Conservation (phyloP, 1,284 basidiomycete species). For the Lentinula novae-zelandiae region DNA sequence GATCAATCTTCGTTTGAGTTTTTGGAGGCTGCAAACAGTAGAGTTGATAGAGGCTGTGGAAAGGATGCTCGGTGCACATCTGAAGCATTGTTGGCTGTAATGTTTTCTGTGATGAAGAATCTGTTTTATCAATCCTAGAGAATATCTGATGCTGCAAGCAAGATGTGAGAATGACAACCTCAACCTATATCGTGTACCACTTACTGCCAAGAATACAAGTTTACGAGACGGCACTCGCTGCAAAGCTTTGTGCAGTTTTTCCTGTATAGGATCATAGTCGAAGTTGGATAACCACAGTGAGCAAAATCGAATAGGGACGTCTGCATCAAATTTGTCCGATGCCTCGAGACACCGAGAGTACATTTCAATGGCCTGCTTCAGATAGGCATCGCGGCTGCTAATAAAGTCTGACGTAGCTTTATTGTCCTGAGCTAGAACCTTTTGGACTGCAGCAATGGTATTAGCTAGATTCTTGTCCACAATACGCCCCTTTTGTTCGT, state of each 20-base stretch:
- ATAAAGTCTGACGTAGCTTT: slow-evolving; percentile 61
- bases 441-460: slow-evolving; percentile 32
- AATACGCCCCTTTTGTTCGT: slow-evolving; percentile 13
- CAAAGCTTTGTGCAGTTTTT: slow-evolving; percentile 46
- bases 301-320: slow-evolving; percentile 76
- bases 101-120: slow-evolving; percentile 52
- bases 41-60: slow-evolving; percentile 90
- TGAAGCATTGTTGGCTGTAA: slow-evolving; percentile 68
- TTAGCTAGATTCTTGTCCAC: slow-evolving; percentile 21
- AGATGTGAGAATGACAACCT: background rate
- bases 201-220: slow-evolving; percentile 83
- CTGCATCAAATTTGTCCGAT: slow-evolving; percentile 75
- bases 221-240: slow-evolving; percentile 80
- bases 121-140: slow-evolving; percentile 63
- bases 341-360: slow-evolving; percentile 71
- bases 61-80: slow-evolving; percentile 90
- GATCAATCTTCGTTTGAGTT: background rate
- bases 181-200: slow-evolving; percentile 19
- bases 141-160: slow-evolving; percentile 75
- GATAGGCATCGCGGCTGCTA: slow-evolving; percentile 58
- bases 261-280: slow-evolving; percentile 41
- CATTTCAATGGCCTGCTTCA: slow-evolving; percentile 78
- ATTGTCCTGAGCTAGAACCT: slow-evolving; percentile 50
- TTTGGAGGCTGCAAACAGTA: slow-evolving; percentile 62
- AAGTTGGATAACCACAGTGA: slow-evolving; percentile 93